Percentiles rank a stretch among this genome's conserved stretches.
phyloP scores from a whole-genome alignment of 1,284 basidiomycete species.

The Nidula niveotomentosa region DNA sequence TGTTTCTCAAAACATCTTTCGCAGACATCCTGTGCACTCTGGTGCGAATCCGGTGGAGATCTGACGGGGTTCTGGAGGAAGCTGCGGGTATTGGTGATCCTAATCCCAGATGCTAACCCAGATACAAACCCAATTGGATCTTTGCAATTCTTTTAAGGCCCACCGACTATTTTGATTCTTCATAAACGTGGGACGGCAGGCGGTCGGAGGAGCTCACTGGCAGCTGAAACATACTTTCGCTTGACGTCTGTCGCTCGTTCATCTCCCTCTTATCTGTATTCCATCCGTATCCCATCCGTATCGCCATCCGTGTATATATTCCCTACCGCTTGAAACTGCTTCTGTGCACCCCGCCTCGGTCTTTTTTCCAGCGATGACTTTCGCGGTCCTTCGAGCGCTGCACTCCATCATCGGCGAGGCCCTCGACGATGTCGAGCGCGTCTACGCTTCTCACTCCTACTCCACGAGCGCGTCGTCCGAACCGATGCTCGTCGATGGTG shows the following conservation, averaged over 20 bases:
- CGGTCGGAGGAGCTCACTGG: slow-evolving; percentile 9
- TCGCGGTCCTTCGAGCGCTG: slow-evolving; percentile 60
- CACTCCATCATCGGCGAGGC: slow-evolving; percentile 67
- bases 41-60: background rate
- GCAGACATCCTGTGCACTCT: background rate
- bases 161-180: background rate
- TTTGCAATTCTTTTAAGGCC: too few species aligned
- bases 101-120: background rate
- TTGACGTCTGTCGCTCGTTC: background rate
- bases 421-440: slow-evolving; percentile 63
- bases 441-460: slow-evolving; percentile 40
- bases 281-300: background rate
- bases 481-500: background rate
- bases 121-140: too few species aligned
- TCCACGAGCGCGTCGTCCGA: background rate
- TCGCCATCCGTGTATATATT: background rate
- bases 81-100: slow-evolving; percentile 1
- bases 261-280: background rate
- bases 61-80: background rate
- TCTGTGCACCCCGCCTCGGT: slow-evolving; percentile 2
- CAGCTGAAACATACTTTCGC: slow-evolving; percentile 1
- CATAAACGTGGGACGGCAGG: slow-evolving; percentile 6
- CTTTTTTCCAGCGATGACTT: slow-evolving; percentile 41
- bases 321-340: background rate
- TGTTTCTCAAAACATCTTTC: background rate